Base-by-base conservation (phyloP, 805 yeast genomes). In the Debaryomyces hansenii region DNA sequence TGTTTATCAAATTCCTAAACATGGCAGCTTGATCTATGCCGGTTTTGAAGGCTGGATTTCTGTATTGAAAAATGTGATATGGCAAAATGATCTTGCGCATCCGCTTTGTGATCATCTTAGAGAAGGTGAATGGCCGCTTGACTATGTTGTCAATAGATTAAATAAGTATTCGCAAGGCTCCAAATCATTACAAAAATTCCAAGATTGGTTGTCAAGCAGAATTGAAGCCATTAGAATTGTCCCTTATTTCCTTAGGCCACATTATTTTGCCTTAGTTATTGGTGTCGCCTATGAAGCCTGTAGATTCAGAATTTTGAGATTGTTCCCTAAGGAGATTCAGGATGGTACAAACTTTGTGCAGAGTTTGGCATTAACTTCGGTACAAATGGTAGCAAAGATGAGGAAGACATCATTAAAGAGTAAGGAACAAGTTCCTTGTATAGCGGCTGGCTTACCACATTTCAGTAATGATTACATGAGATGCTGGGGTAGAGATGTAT, bases 401-500 rank as follows among this genome's bases (percentile, higher is more conserved):
- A 76, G 81, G 39, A 80, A 82, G 20, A 88, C 97, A 0, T 87
- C 97, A 0, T 73, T 94, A 44, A 67, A 75, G 21, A 95, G 98
- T 1, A 70, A 69, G 35, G 68, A 74, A 9, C 68, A 74, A 37
- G 78, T 83, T 12, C 87, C 96, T 2, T 80, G 88, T 36, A 74
- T 92, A 80, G 96, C 98, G 12, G 99, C 99, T 1, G 99, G 98
- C 1, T 75, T 92, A 50, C 99, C 99, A 1, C 97, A 90, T 66
- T 92, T 92, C 69, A 84, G 94, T 61, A 79, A 78, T 48, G 90
- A 86, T 53, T 91, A 87, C 65, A 90, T 92, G 96, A 78, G 99
- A 64, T 90, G 97, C 63, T 92, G 99, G 99, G 99, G 99, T 18
- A 79, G 99, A 60, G 99, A 92, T 66, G 96, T 90, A 0, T 94